Conservation (phyloP, 176 grass and related monocot species). For the Triticum dicoccoides region DNA sequence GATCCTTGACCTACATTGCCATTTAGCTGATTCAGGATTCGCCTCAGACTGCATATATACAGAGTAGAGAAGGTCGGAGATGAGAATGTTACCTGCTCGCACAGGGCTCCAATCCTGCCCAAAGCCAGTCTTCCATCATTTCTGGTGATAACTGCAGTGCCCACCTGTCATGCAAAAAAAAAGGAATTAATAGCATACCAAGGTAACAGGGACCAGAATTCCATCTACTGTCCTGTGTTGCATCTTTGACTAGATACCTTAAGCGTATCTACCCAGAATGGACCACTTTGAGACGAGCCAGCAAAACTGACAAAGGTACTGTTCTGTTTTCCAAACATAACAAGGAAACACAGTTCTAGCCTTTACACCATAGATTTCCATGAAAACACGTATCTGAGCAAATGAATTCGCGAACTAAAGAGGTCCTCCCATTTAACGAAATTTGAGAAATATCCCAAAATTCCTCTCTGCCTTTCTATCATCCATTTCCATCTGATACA, state of each 20-base stretch:
- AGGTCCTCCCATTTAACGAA: neutral
- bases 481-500: neutral
- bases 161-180: constrained; percentile 48
- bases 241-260: neutral
- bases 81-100: constrained; percentile 67
- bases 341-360: neutral
- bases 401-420: neutral
- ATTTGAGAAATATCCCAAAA: neutral
- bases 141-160: constrained; percentile 92
- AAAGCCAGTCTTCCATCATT: constrained; percentile 79
- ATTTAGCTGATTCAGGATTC: neutral
- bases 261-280: neutral
- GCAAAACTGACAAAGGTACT: neutral
- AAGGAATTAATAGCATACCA: neutral
- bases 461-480: neutral
- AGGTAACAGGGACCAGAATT: neutral
- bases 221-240: neutral
- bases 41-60: neutral
- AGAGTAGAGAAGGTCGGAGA: neutral
- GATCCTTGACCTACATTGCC: constrained; percentile 69
- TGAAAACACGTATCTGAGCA: neutral
- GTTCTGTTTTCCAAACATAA: neutral
- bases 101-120: constrained; percentile 77
- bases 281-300: neutral
- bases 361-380: neutral